Base-by-base conservation (phyloP, 2,329 filamentous ascomycete genomes). In the Capronia epimyces region DNA sequence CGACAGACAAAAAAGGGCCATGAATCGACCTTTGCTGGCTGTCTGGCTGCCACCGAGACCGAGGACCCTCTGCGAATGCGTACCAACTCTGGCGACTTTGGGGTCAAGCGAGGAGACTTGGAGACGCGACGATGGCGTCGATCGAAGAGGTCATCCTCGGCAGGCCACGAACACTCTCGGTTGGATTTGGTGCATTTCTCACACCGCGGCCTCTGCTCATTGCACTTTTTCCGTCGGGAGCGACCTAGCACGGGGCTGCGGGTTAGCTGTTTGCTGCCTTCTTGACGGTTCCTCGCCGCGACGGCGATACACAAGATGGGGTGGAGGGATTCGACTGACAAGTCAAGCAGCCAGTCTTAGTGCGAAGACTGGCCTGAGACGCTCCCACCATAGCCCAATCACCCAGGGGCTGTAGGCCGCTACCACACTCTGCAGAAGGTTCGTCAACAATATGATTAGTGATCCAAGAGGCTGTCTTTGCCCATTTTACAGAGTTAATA, bases 101-200 rank as follows among this genome's bases (percentile, higher is more conserved):
- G 31, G 15, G 32, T 15, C 16, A 25, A 40, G 13, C 18, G 32
- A 12, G 53, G 37, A n/a, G 46, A 39, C 31, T 39, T 47, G 24
- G 43, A 56, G 4, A 36, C 46, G 8, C 43, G 53, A 18, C 46
- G 43, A 48, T 56, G 46, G 9, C 53, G 49, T 31, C 52, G 55
- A 31, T 57, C 55, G 31, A 46, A 44, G 13, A 55, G 20, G 8
- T 54, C 52, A 13, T 55, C 55, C 34, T 52, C 39, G n/a, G 20
- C 46, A 22, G 55, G 55, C 53, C 53, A 56, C 3, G 21, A 31
- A 29, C 55, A 57, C 13, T 20, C 25, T 32, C 55, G 48, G n/a
- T 52, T 50, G n/a, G 55, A 54, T 43, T 55, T 57, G 42, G 45
- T 41, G 39, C 55, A 57, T 32, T 49, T 54, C 25, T 45, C 44